Base-by-base conservation (phyloP, 768 basidiomycete species). In the Rickenella mellea region DNA sequence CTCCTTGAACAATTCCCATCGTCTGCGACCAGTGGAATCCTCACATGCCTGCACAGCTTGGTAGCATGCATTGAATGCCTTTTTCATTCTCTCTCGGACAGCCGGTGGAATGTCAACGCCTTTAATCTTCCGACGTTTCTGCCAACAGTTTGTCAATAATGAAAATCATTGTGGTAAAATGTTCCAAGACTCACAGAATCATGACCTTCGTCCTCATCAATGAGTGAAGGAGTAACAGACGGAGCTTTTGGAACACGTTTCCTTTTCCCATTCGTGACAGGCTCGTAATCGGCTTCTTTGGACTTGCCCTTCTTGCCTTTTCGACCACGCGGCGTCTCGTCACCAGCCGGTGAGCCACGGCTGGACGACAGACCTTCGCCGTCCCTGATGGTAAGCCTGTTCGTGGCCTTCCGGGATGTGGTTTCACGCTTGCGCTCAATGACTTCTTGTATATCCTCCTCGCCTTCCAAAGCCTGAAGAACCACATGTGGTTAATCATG, bases 81-180 rank as follows among this genome's bases (percentile, higher is more conserved):
- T 85, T 68, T 88, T 90, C 84, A 89, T 81, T 56, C 73, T 76
- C 25, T 88, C 83, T 39, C 77, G 76, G 31, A 78, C 52, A 6
- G 70, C 68, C 5, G 77, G 67, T 8, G 78, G 53, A 19, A 83
- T 52, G 17, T 87, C 83, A 17, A 68, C 51, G 8, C 63, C 60
- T 51, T 81, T 83, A 26, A 74, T 80, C 65, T 87, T 92, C 44
- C 88, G 84, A 41, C 89, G 84, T 76, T 92, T 92, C 86, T 90
- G 49, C 14, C 24, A 44, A 22, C 4, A n/a, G n/a, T n/a, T n/a
- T n/a, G n/a, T n/a, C n/a, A n/a, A n/a, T n/a, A n/a, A n/a, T n/a
- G n/a, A n/a, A n/a, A n/a, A n/a, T n/a, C n/a, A n/a, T 21, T 35
- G 39, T 33, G 25, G 12, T 4, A 36, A 36, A 3, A 12, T 12